phyloP scores from a whole-genome alignment of 306 rosid species.

The Fragaria nilgerrensis region DNA sequence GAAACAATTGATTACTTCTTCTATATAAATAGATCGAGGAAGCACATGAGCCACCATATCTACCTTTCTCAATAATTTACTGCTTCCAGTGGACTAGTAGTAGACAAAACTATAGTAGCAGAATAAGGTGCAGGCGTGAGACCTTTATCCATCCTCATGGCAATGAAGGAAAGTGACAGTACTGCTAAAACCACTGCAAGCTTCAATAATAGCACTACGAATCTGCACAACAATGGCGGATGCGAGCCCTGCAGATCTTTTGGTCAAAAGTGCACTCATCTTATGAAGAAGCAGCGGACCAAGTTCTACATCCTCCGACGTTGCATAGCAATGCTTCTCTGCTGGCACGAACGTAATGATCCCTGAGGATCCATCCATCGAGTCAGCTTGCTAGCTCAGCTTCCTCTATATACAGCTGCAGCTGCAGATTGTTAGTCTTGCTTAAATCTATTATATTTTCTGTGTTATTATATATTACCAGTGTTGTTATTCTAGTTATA shows the following conservation, averaged over 20 bases:
- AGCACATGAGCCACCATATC: slow-evolving; percentile 4
- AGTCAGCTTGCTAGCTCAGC: not conserved
- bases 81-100: slow-evolving; percentile 9
- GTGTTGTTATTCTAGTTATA: not conserved
- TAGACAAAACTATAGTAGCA: not conserved
- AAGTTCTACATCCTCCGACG: slow-evolving; percentile 89
- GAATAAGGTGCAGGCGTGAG: slow-evolving; percentile 9
- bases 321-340: slow-evolving; percentile 75
- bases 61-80: slow-evolving; percentile 10
- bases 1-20: not conserved
- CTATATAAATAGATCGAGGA: not conserved
- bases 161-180: slow-evolving; percentile 40
- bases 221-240: slow-evolving; percentile 6
- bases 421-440: not conserved
- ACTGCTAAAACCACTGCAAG: not conserved
- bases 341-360: slow-evolving; percentile 69
- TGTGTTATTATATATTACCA: too few relatives aligned
- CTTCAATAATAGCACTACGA: slow-evolving; percentile 7
- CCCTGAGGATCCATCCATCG: not conserved
- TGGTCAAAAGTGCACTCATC: slow-evolving; percentile 59
- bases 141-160: slow-evolving; percentile 35
- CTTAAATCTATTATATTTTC: not conserved
- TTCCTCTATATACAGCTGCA: not conserved
- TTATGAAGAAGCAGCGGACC: slow-evolving; percentile 80
- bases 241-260: slow-evolving; percentile 63